Conservation (phyloP, 1,139 yeast species). For the Suhomyces yuchorum region DNA sequence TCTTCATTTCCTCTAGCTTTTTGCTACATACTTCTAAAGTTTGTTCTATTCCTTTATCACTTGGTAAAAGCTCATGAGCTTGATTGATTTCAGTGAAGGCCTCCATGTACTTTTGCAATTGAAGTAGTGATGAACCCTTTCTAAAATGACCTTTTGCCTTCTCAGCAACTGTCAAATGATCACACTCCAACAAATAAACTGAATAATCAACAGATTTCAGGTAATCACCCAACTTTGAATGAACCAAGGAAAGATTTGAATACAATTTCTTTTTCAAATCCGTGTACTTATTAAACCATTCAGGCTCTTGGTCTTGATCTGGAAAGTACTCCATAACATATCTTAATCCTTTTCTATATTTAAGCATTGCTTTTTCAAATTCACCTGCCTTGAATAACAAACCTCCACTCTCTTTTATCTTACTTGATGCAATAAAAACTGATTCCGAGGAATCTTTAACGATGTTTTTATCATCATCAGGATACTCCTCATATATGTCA, state of each 20-base stretch:
- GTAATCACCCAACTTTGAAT: slow-evolving; percentile 50
- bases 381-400: slow-evolving; percentile 56
- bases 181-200: slow-evolving; percentile 56
- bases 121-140: slow-evolving; percentile 52
- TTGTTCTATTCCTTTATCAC: slow-evolving; percentile 50
- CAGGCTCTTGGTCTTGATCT: slow-evolving; percentile 64
- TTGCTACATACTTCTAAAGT: slow-evolving; percentile 50
- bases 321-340: slow-evolving; percentile 74
- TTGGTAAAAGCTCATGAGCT: slow-evolving; percentile 49
- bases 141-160: slow-evolving; percentile 65
- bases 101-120: slow-evolving; percentile 47
- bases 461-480: slow-evolving; percentile 65
- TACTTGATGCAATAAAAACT: slow-evolving; percentile 52
- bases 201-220: slow-evolving; percentile 53
- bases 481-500: slow-evolving; percentile 72
- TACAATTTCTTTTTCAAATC: slow-evolving; percentile 62
- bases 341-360: slow-evolving; percentile 63
- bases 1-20: slow-evolving; percentile 50
- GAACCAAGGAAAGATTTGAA: slow-evolving; percentile 58
- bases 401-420: slow-evolving; percentile 69
- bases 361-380: slow-evolving; percentile 53
- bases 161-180: slow-evolving; percentile 39
- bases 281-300: slow-evolving; percentile 50
- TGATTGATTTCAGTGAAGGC: slow-evolving; percentile 49
- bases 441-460: slow-evolving; percentile 58